A percentile compares a stretch with the other conserved stretches of the same genome.
These are phyloP conservation scores for Trichothecium roseum DNA, from an alignment of 2,329 filamentous ascomycete species.

Conservation along the genomic window DNA sequence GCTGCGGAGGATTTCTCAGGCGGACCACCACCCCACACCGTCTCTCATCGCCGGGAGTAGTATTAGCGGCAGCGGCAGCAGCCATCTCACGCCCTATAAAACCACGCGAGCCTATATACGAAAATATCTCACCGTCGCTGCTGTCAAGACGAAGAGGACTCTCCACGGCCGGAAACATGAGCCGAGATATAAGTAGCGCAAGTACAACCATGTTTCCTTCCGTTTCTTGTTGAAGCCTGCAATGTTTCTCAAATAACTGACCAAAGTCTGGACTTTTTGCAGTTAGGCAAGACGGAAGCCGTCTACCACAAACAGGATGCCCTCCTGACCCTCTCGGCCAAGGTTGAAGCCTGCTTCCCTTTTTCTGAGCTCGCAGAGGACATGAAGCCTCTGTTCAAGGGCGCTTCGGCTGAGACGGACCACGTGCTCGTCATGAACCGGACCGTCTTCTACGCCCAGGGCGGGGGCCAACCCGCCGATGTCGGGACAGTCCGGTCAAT, in stretches of 20 bases:
- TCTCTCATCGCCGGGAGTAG: too few species aligned
- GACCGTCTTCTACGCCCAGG: slow-evolving; percentile 4
- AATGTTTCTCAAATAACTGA: too few species aligned
- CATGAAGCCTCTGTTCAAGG: slow-evolving; percentile 1
- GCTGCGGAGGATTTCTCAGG: too few species aligned
- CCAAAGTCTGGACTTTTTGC: too few species aligned
- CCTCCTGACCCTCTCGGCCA: neutral
- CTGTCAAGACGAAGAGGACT: too few species aligned
- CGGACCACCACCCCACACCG: too few species aligned
- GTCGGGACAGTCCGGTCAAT: neutral
- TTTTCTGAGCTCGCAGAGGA: neutral
- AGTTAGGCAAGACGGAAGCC: neutral
- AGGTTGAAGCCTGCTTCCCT: neutral
- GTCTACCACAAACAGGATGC: neutral
- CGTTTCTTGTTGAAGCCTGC: neutral
- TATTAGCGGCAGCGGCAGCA: too few species aligned
- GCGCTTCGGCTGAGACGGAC: slow-evolving; percentile 17
- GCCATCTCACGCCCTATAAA: too few species aligned
- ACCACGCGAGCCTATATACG: too few species aligned
- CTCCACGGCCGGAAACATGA: too few species aligned
- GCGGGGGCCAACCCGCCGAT: slow-evolving; percentile 3
- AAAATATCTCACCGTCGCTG: too few species aligned
- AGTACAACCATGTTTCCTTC: slow-evolving; percentile 1
- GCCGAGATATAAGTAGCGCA: too few species aligned
- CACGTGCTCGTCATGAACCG: slow-evolving; percentile 1